Evolutionary conservation across 1,284 basidiomycete species (phyloP).

Genomic region (Peniophora sp.): DNA sequence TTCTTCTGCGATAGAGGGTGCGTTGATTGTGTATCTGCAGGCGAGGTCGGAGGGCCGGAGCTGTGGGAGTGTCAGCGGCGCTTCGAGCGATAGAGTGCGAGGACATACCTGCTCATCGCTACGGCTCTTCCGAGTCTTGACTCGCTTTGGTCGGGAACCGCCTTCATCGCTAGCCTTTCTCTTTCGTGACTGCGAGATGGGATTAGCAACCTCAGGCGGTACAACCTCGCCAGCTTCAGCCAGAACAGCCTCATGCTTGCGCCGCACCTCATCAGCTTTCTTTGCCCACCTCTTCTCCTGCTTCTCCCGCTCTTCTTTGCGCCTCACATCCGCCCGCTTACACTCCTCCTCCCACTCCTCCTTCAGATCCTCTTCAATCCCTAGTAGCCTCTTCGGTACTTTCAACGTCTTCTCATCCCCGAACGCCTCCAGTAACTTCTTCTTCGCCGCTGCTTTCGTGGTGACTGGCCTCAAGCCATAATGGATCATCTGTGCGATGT

Average conservation of each 20-base stretch:
- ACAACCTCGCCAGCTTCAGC: not conserved
- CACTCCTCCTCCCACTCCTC: constrained; percentile 4
- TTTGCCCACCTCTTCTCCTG: not conserved
- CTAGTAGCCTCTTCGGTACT: constrained; percentile 11
- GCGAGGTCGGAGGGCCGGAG: too few relatives aligned
- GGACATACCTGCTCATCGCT: too few relatives aligned
- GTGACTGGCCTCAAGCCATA: constrained; percentile 15
- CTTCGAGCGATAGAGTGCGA: too few relatives aligned
- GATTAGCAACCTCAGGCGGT: too few relatives aligned
- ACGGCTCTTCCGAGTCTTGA: too few relatives aligned
- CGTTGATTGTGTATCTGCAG: not conserved
- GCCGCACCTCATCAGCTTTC: not conserved
- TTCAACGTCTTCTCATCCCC: constrained; percentile 7
- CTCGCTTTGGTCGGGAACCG: too few relatives aligned
- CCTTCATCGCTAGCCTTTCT: too few relatives aligned
- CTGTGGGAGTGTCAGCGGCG: too few relatives aligned
- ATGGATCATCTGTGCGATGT: constrained; percentile 16
- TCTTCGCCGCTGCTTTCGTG: constrained; percentile 18
- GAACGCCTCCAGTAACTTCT: constrained; percentile 15
- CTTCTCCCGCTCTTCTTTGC: not conserved
- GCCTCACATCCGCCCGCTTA: not conserved
- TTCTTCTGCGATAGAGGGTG: not conserved
- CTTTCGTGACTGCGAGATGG: too few relatives aligned
- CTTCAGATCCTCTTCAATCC: constrained; percentile 11
- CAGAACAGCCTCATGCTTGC: not conserved